Evolutionary conservation across 176 grass and related monocot genomes (phyloP), one percentile per base, ranked within the genome.

Genomic region (Dactylis glomerata): DNA sequence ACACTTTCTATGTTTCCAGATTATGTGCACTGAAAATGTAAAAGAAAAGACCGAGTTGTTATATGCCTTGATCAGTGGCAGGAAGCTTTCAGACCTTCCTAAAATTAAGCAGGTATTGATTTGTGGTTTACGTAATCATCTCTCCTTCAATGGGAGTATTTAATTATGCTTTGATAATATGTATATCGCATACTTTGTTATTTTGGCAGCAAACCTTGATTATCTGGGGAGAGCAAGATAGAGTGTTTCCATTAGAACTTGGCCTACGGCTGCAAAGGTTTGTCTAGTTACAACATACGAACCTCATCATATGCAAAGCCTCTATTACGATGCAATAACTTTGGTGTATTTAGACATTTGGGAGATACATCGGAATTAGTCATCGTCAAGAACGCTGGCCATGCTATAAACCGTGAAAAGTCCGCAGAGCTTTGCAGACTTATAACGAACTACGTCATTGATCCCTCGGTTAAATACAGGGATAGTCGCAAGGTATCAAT

Each of bases 331-430:
- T 83, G n/a, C n/a, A 49, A 14, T 91, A 85, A 31, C 2, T 64
- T 83, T 46, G 23, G 5, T 31, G 66, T 78, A 69, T 88, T 81
- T 91, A 98, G 96, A 54, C 93, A 95, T 89, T 83, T 98, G 83
- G 85, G 86, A 20, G 92, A 98, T 83, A 95, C 87, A 42, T 93
- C 89, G 1, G 87, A 92, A 46, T 70, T 95, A 83, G 50, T 85
- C 12, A 23, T 93, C 6, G 83, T 95, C 62, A 95, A 90, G 77
- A 92, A 98, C 37, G 89, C 87, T 11, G 93, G 96, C 7, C 93
- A 98, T 85, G 96, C 96, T 28, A 90, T 93, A 80, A 98, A 98
- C 77, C 83, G 85, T 24, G 96, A 98, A 81, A 98, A 95, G 75
- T 73, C 91, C 51, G 78, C 68, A 36, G 92, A 95, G 75, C 75